Base-by-base conservation (phyloP, 257 asterid species). In the Fraxinus quadrangulata region DNA sequence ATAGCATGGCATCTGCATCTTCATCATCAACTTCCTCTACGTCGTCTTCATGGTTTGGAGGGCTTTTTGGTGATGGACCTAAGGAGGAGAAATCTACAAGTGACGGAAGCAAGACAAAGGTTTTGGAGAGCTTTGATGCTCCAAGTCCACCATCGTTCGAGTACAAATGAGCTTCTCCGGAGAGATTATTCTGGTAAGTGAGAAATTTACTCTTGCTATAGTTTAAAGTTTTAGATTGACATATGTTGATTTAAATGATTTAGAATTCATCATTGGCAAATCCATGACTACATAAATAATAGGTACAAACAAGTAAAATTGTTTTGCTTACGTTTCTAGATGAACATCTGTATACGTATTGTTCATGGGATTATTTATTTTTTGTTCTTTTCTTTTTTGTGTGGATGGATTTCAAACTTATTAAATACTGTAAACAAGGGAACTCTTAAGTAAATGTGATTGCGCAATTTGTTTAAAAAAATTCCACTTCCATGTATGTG, bases 101-200 rank as follows among this genome's bases (percentile, higher is more conserved):
- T 73, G 86, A 88, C 73, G 94, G 94, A 75, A 88, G 91, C 85
- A 92, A 90, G 90, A 86, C 98, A 16, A 84, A 88, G 87, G 94
- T 96, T 79, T 82, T 96, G 88, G 99, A 96, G 91, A 93, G 97
- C 89, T 92, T 89, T 81, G 97, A 96, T 82, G 86, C 98, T 70
- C 98, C 99, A 11, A 78, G 28, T 76, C 97, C 99, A 16, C 99
- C 99, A 21, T 85, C 96, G 0, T 96, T 93, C 31, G 98, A 96
- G 85, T 96, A 85, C 84, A 93, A 96, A 82, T 92, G 86, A 87
- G 76, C 30, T 77, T 51, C 16, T 12, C 17, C 13, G 7, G 70
- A 63, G 72, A 54, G 42, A 70, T 26, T 74, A 72, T 26, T 71
- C 69, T 75, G 87, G 91, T 87, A 56, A 77, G 70, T 78, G 54